A percentile compares a stretch with the other conserved stretches of the same genome.
phyloP scores from a whole-genome alignment of 805 yeast species.

The Starmerella kuoi region DNA sequence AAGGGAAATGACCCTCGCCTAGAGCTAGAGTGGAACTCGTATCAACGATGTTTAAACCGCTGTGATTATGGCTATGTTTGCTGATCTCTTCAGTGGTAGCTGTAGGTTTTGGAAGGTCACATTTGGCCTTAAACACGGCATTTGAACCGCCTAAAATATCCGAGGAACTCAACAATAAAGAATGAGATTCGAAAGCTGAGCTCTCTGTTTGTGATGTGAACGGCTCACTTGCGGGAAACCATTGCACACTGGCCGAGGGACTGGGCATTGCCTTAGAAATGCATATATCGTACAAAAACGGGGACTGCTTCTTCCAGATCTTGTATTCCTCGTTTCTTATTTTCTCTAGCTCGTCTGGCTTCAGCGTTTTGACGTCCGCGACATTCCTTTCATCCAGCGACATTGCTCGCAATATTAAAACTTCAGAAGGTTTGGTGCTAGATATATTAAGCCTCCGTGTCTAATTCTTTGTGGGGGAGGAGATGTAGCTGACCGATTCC shows the following conservation, averaged over 20 bases:
- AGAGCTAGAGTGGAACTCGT: conserved; percentile 5
- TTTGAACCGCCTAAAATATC: conserved; percentile 31
- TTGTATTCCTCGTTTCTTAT: conserved; percentile 35
- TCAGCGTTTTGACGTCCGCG: not conserved
- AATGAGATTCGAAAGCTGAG: conserved; percentile 27
- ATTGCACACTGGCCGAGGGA: conserved; percentile 52
- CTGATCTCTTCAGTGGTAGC: conserved; percentile 34
- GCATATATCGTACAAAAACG: conserved; percentile 44
- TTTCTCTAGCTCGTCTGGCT: conserved; percentile 15
- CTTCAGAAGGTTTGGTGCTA: too few species aligned
- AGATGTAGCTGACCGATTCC: too few species aligned
- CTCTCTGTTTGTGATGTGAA: conserved; percentile 2
- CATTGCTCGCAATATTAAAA: conserved; percentile 1
- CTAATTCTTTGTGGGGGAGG: too few species aligned
- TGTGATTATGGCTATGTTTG: conserved; percentile 32
- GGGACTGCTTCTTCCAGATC: conserved; percentile 54
- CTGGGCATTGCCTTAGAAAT: conserved; percentile 43
- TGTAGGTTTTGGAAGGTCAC: conserved; percentile 26
- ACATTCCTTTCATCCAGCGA: conserved; percentile 6
- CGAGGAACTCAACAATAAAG: conserved; percentile 50
- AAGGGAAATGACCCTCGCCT: conserved; percentile 10
- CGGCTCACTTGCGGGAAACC: conserved; percentile 40
- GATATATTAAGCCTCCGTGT: too few species aligned
- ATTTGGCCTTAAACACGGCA: conserved; percentile 32
- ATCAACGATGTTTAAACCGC: conserved; percentile 18